Conservation (phyloP, 2,329 filamentous ascomycete species). For the Alternaria tenuissima region DNA sequence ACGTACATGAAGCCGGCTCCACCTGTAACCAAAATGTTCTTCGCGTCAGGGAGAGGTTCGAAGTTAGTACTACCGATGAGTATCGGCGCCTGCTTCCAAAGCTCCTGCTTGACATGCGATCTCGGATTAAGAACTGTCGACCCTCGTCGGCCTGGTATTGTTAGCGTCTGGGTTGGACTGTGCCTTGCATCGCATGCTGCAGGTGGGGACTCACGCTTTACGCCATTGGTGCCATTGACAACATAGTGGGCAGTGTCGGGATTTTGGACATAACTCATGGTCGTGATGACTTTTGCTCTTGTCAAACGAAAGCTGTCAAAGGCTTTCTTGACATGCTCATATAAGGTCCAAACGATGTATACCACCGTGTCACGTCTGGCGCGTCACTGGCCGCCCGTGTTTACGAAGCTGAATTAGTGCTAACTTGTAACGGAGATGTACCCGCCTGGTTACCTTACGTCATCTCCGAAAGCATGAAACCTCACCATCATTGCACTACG, state of each 20-base stretch:
- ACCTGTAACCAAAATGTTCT: conserved; percentile 84
- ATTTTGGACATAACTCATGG: conserved; percentile 40
- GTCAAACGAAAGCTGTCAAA: background rate
- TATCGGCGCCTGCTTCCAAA: conserved; percentile 77
- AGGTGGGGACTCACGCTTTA: conserved; percentile 38
- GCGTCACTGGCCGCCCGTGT: background rate
- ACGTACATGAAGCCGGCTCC: conserved; percentile 86
- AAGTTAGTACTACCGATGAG: conserved; percentile 75
- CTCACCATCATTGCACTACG: background rate
- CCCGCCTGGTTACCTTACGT: conserved; percentile 16
- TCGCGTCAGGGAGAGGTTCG: conserved; percentile 71
- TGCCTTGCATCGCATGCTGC: conserved; percentile 10
- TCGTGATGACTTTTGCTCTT: conserved; percentile 4
- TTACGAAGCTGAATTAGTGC: conserved; percentile 3
- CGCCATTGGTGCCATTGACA: conserved; percentile 26
- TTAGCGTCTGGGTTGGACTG: conserved; percentile 14
- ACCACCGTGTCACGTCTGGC: conserved; percentile 3
- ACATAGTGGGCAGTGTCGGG: conserved; percentile 24
- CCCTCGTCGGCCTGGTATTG: conserved; percentile 38
- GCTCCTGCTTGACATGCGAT: conserved; percentile 62
- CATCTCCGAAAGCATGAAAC: background rate
- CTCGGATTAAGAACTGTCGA: conserved; percentile 54
- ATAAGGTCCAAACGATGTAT: background rate
- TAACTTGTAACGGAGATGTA: conserved; percentile 8
- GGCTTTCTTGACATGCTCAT: conserved; percentile 4